These are phyloP conservation scores for Crepidotus variabilis DNA, from an alignment of 768 basidiomycete species.

Conservation along the genomic window DNA sequence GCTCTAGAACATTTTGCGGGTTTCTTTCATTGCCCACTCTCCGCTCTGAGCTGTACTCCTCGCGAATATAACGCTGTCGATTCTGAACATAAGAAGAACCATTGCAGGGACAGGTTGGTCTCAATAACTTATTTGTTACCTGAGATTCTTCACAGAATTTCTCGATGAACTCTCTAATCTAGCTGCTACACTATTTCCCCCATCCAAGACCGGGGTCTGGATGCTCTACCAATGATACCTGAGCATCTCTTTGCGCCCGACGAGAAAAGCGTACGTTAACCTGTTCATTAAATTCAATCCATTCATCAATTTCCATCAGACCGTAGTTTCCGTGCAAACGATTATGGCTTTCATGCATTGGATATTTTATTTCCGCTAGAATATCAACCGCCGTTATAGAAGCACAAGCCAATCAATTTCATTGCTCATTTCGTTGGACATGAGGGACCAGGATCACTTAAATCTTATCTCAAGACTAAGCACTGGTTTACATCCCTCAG, in stretches of 20 bases:
- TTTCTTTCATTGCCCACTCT: slow-evolving; percentile 94
- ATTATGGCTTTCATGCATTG: slow-evolving; percentile 83
- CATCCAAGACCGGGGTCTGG: slow-evolving; percentile 57
- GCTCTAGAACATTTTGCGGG: slow-evolving; percentile 76
- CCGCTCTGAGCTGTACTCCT: slow-evolving; percentile 77
- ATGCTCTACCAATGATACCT: slow-evolving; percentile 55
- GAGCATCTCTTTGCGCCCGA: slow-evolving; percentile 76
- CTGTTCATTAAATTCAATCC: slow-evolving; percentile 11
- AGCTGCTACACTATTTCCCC: slow-evolving; percentile 69
- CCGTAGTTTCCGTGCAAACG: slow-evolving; percentile 82
- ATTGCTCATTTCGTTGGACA: slow-evolving; percentile 85
- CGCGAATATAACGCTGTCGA: slow-evolving; percentile 95
- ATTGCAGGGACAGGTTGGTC: slow-evolving; percentile 74
- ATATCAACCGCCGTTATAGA: slow-evolving; percentile 70
- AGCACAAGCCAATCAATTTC: slow-evolving; percentile 73
- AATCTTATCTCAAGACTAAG: slow-evolving; percentile 85
- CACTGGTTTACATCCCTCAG: slow-evolving; percentile 81
- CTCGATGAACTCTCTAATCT: slow-evolving; percentile 67
- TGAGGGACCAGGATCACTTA: slow-evolving; percentile 88
- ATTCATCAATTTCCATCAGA: slow-evolving; percentile 35
- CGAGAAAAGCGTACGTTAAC: slow-evolving; percentile 61
- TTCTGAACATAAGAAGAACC: slow-evolving; percentile 96
- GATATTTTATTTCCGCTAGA: slow-evolving; percentile 81
- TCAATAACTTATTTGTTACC: background rate
- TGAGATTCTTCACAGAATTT: slow-evolving; percentile 46